Percentiles rank a stretch among this genome's conserved stretches.
Conservation (phyloP, 2,329 filamentous ascomycete species). For the Helotiales sp. region DNA sequence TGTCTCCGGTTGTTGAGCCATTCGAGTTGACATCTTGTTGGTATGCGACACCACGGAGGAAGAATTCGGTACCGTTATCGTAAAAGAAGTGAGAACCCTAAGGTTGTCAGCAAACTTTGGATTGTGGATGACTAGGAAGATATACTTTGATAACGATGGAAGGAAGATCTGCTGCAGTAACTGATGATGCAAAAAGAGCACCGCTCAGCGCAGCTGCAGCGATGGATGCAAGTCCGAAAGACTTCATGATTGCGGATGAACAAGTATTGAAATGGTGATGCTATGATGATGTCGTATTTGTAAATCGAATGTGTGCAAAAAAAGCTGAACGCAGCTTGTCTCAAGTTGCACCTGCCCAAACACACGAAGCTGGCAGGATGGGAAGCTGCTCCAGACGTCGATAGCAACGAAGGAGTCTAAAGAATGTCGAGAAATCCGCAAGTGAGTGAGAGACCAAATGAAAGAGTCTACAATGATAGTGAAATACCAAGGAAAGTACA, state of each 20-base stretch:
- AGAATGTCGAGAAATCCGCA: constrained; percentile 20
- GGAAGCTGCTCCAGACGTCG: not conserved
- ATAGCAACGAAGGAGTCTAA: constrained; percentile 9
- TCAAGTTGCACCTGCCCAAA: constrained; percentile 13
- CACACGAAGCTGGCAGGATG: not conserved
- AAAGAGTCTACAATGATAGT: constrained; percentile 9
- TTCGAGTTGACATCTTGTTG: constrained; percentile 73
- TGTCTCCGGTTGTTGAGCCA: constrained; percentile 47
- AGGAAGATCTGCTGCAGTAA: constrained; percentile 57
- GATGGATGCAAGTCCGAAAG: constrained; percentile 44
- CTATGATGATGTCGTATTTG: not conserved
- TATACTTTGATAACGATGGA: constrained; percentile 48
- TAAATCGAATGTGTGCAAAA: not conserved
- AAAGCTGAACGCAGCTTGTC: constrained; percentile 10
- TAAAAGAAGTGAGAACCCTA: constrained; percentile 37
- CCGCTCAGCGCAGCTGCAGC: constrained; percentile 47
- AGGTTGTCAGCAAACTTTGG: constrained; percentile 1
- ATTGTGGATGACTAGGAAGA: not conserved
- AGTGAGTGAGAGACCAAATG: constrained; percentile 13
- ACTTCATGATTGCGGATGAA: constrained; percentile 49
- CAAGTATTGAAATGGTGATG: not conserved
- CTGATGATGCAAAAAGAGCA: constrained; percentile 49
- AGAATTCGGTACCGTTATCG: constrained; percentile 77
- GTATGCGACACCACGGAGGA: constrained; percentile 92
- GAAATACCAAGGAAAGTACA: not conserved